phyloP scores from a whole-genome alignment of 108 stramenopile genomes.

The Fragilariopsis cylindrus region DNA sequence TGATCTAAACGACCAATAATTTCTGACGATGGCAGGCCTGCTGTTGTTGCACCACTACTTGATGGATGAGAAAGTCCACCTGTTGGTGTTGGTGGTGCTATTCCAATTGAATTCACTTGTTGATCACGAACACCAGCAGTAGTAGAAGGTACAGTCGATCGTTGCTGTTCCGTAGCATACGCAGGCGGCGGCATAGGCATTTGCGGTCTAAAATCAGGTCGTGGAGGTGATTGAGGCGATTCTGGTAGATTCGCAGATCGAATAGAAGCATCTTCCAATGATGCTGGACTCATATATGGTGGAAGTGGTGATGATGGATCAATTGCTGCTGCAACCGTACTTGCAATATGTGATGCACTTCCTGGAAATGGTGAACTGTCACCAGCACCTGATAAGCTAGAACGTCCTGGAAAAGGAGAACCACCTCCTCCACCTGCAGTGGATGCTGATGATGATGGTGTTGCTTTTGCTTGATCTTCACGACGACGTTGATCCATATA shows the following conservation, averaged over 20 bases:
- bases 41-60: not conserved
- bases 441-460: not conserved
- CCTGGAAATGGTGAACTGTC: not conserved
- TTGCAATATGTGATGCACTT: not conserved
- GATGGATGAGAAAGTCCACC: not conserved
- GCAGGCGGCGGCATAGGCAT: constrained; percentile 12
- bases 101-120: not conserved
- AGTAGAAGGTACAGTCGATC: not conserved
- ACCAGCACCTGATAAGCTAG: too few relatives aligned
- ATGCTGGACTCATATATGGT: constrained; percentile 7
- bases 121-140: not conserved
- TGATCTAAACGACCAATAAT: constrained; percentile 5
- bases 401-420: too few relatives aligned
- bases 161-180: not conserved
- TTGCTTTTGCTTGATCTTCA: not conserved
- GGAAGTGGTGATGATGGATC: constrained; percentile 10
- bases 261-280: not conserved
- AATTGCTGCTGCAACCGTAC: not conserved
- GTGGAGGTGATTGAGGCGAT: not conserved
- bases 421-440: not conserved
- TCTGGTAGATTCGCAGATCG: constrained; percentile 4
- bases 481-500: not conserved
- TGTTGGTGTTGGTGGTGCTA: not conserved
- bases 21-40: constrained; percentile 11
- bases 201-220: constrained; percentile 1